phyloP scores from a whole-genome alignment of 2,329 filamentous ascomycete species.

The Arthrobotrys pseudoclavata region DNA sequence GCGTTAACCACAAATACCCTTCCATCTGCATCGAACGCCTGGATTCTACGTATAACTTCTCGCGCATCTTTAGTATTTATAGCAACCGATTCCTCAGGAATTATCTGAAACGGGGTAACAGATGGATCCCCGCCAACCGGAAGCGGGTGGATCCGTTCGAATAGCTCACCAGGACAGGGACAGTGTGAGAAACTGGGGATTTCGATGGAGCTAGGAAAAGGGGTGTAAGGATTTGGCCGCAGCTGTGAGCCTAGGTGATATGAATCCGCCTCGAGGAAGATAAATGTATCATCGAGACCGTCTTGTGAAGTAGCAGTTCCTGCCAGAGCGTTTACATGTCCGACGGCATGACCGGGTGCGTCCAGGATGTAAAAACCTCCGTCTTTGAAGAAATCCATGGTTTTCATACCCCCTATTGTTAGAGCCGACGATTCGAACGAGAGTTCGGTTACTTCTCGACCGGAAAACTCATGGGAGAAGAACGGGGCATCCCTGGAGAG shows the following conservation, averaged over 20 bases:
- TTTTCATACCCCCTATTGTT: conserved; percentile 68
- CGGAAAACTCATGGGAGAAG: conserved; percentile 63
- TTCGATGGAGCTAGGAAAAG: conserved; percentile 64
- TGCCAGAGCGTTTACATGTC: conserved; percentile 70
- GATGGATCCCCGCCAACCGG: conserved; percentile 26
- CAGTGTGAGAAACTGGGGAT: conserved; percentile 60
- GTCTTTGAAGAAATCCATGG: conserved; percentile 72
- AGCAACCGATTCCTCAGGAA: conserved; percentile 54
- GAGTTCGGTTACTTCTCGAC: conserved; percentile 65
- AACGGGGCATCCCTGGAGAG: conserved; percentile 67
- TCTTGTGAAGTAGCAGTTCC: conserved; percentile 57
- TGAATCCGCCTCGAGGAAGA: conserved; percentile 70
- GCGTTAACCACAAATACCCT: conserved; percentile 69
- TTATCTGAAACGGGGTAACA: conserved; percentile 65
- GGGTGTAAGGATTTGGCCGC: conserved; percentile 67
- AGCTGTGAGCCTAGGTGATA: conserved; percentile 69
- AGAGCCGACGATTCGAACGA: conserved; percentile 64
- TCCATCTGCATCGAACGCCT: conserved; percentile 68
- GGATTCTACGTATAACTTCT: conserved; percentile 68
- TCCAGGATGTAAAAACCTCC: conserved; percentile 72
- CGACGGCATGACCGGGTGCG: conserved; percentile 70
- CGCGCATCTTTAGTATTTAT: conserved; percentile 65
- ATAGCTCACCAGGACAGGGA: conserved; percentile 46
- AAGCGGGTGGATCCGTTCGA: conserved; percentile 47
- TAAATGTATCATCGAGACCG: conserved; percentile 65